These are phyloP conservation scores for Penicillium simplicissimum DNA, from an alignment of 495 filamentous ascomycete species.

Conservation along the genomic window DNA sequence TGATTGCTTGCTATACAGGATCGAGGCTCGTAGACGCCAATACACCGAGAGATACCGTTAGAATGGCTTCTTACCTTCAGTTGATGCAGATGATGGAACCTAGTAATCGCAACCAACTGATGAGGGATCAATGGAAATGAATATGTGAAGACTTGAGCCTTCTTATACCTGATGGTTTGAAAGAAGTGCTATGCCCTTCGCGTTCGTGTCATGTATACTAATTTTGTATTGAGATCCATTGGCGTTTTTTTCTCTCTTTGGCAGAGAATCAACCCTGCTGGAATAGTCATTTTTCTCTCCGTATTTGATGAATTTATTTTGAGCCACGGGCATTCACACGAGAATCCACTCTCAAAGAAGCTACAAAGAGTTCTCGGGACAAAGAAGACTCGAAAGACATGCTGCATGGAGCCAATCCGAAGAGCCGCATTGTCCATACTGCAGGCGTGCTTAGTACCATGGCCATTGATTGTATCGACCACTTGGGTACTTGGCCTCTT, in stretches of 20 bases:
- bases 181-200: not conserved
- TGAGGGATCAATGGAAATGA: not conserved
- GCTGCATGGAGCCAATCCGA: too few relatives aligned
- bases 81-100: not conserved
- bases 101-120: not conserved
- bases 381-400: too few relatives aligned
- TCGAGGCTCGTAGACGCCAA: not conserved
- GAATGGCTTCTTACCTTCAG: not conserved
- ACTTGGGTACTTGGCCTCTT: too few relatives aligned
- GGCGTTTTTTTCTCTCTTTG: not conserved
- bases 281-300: not conserved
- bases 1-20: not conserved
- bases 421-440: too few relatives aligned
- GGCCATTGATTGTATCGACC: too few relatives aligned
- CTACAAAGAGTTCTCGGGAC: too few relatives aligned
- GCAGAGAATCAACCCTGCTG: not conserved
- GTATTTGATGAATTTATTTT: not conserved
- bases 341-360: too few relatives aligned
- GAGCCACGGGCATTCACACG: too few relatives aligned
- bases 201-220: not conserved
- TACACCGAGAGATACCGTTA: not conserved
- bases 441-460: too few relatives aligned
- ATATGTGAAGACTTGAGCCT: not conserved
- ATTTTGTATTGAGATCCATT: not conserved
- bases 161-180: not conserved